These are phyloP conservation scores for Cornus controversa DNA, from an alignment of 148 eudicot genomes.

Conservation along the genomic window DNA sequence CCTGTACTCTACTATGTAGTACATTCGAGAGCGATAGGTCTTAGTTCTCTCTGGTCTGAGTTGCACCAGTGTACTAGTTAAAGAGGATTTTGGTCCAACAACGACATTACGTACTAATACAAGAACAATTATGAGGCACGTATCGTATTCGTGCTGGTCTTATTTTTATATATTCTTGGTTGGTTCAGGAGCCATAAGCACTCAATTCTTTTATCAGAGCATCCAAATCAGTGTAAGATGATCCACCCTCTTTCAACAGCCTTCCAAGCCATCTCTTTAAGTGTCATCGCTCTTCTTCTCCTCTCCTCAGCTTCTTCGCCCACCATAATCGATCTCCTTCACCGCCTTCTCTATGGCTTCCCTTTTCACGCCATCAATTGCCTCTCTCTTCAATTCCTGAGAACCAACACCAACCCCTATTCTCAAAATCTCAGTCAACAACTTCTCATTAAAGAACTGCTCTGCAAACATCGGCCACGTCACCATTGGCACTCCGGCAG, in stretches of 20 bases:
- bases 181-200: too few relatives aligned
- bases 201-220: conserved; percentile 15
- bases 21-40: too few relatives aligned
- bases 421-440: conserved; percentile 15
- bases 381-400: not conserved
- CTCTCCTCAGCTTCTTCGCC: conserved; percentile 21
- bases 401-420: conserved; percentile 21
- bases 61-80: too few relatives aligned
- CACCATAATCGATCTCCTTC: conserved; percentile 14
- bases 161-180: too few relatives aligned
- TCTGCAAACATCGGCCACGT: conserved; percentile 21
- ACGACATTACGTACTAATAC: not conserved
- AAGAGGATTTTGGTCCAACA: too few relatives aligned
- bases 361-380: not conserved
- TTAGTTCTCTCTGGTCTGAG: too few relatives aligned
- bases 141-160: too few relatives aligned
- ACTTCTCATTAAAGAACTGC: conserved; percentile 18
- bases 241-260: conserved; percentile 26
- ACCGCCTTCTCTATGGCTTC: conserved; percentile 17
- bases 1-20: too few relatives aligned
- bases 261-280: conserved; percentile 10
- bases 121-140: too few relatives aligned
- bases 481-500: conserved; percentile 24
- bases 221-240: conserved; percentile 15
- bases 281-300: conserved; percentile 12